Percentiles rank a stretch among this genome's conserved stretches.
phyloP scores from a whole-genome alignment of 2,329 filamentous ascomycete species.

The Colletotrichum ledebouriae region DNA sequence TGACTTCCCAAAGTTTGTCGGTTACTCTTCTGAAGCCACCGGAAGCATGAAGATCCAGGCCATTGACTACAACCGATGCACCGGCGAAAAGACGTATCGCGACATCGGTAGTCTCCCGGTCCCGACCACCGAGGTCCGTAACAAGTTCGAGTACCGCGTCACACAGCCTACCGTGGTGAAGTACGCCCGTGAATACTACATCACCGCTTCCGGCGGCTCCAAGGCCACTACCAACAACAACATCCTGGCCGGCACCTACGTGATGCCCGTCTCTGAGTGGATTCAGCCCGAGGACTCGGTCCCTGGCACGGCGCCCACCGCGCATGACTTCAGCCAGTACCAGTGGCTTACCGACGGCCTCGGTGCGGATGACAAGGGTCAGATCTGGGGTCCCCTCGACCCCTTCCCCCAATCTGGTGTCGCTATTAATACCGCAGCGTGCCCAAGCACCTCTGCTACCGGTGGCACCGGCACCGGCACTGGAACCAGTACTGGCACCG shows the following conservation, averaged over 20 bases:
- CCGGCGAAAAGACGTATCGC: slow-evolving; percentile 53
- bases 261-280: slow-evolving; percentile 57
- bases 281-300: slow-evolving; percentile 57
- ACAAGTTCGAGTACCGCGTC: slow-evolving; percentile 56
- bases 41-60: slow-evolving; percentile 52
- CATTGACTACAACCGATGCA: slow-evolving; percentile 58
- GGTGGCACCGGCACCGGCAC: neutral
- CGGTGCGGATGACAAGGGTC: slow-evolving; percentile 47
- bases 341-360: slow-evolving; percentile 49
- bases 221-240: slow-evolving; percentile 51
- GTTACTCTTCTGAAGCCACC: slow-evolving; percentile 53
- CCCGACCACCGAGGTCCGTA: slow-evolving; percentile 49
- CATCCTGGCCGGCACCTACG: slow-evolving; percentile 56
- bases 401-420: slow-evolving; percentile 49
- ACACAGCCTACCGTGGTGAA: slow-evolving; percentile 47
- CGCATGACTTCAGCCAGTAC: slow-evolving; percentile 53
- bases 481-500: neutral
- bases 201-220: slow-evolving; percentile 51
- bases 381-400: slow-evolving; percentile 53
- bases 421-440: slow-evolving; percentile 20
- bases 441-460: neutral
- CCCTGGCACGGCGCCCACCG: slow-evolving; percentile 51
- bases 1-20: slow-evolving; percentile 49
- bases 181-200: slow-evolving; percentile 57
- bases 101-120: slow-evolving; percentile 51